Conservation (phyloP, 1,284 basidiomycete species). For the Somion occarium region DNA sequence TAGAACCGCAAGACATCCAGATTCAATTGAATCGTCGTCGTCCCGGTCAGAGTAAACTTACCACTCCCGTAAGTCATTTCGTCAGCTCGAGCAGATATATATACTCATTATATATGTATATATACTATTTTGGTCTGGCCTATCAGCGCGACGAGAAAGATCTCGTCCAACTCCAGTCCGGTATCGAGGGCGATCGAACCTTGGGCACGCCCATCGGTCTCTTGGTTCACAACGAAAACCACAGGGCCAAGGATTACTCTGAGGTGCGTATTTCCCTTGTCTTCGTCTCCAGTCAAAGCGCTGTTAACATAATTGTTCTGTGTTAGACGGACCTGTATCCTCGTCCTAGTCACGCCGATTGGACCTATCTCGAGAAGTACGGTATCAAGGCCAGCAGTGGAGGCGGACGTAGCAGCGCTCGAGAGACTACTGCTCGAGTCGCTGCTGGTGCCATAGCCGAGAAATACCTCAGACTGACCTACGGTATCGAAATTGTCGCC, state of each 20-base stretch:
- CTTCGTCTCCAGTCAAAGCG: not conserved
- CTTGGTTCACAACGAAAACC: conserved; percentile 96
- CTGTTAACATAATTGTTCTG: not conserved
- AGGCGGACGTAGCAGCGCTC: conserved; percentile 90
- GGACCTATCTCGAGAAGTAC: conserved; percentile 98
- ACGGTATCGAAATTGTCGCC: conserved; percentile 93
- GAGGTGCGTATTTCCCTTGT: conserved; percentile 37
- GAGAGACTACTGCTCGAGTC: conserved; percentile 96
- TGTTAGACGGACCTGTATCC: conserved; percentile 86
- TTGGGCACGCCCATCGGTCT: conserved; percentile 97
- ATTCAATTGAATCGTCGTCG: conserved; percentile 87
- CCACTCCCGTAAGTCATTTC: conserved; percentile 75
- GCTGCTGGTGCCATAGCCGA: conserved; percentile 98
- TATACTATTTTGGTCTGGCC: no score
- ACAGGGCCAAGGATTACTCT: conserved; percentile 97
- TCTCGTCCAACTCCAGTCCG: conserved; percentile 91
- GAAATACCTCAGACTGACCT: conserved; percentile 86
- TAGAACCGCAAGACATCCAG: conserved; percentile 86
- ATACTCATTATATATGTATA: not conserved
- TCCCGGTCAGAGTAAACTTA: conserved; percentile 95
- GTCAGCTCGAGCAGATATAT: not conserved
- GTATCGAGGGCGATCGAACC: conserved; percentile 90
- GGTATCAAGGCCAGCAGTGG: conserved; percentile 96
- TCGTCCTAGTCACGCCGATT: conserved; percentile 96
- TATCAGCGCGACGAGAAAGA: conserved; percentile 97